Percentiles rank a stretch among this genome's conserved stretches.
Evolutionary conservation across 345 rosid genomes (phyloP).

Genomic region (Arabidopsis arenosa): DNA sequence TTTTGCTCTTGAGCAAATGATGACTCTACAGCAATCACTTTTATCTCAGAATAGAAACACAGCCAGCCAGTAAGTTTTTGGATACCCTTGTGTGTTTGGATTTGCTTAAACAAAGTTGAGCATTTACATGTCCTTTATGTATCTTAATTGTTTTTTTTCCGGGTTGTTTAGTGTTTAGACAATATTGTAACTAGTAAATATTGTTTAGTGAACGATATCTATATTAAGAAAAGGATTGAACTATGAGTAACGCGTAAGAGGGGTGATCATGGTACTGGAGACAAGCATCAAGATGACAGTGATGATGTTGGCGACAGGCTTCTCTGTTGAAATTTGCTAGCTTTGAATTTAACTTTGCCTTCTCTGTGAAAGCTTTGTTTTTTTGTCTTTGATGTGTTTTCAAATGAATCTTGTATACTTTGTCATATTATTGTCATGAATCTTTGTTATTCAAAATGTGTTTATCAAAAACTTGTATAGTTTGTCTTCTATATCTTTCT

Average conservation of each 20-base stretch:
- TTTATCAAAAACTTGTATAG: too few species aligned
- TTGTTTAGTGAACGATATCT: constrained; percentile 6
- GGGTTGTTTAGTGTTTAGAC: constrained; percentile 3
- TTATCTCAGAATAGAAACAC: constrained; percentile 72
- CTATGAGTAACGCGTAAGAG: constrained; percentile 45
- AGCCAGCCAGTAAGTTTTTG: constrained; percentile 60
- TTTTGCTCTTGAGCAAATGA: constrained; percentile 57
- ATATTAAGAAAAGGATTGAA: not conserved
- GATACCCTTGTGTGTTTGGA: not conserved
- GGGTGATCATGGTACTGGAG: constrained; percentile 64
- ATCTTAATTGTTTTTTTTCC: not conserved
- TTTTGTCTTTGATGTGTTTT: too few species aligned
- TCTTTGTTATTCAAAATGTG: too few species aligned
- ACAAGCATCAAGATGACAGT: constrained; percentile 66
- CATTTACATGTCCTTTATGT: not conserved
- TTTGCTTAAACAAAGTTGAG: not conserved
- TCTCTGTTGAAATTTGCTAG: too few species aligned
- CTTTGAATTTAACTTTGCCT: too few species aligned
- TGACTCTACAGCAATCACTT: constrained; percentile 66
- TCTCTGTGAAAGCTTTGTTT: too few species aligned
- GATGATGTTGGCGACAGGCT: constrained; percentile 55
- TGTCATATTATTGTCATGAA: too few species aligned
- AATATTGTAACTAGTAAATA: constrained; percentile 10
- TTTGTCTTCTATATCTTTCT: too few species aligned
- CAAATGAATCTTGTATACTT: too few species aligned